Evolutionary conservation across 352 stramenopile species (phyloP), one percentile per base, ranked within the genome.

Genomic region (Phytophthora vignae): DNA sequence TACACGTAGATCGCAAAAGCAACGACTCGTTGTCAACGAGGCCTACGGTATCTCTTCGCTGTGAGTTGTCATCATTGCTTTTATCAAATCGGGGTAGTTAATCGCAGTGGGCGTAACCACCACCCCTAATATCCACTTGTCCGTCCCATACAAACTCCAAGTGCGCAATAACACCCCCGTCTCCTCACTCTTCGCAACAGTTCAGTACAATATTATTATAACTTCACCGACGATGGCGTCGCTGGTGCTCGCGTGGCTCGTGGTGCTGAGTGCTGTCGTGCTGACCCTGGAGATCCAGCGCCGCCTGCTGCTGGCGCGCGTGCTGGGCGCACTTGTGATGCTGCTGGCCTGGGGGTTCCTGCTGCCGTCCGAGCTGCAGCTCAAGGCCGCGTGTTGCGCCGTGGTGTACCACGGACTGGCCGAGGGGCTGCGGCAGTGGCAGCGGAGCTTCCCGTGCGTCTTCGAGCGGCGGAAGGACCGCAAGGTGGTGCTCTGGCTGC

Each of bases 241-340:
- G 10, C 48, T 79, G 50, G 33, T 82, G 55, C 60, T 89, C 36
- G 76, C 85, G 6, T 69, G 36, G 62, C 79, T 93, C 48, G 76
- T 91, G 62, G 54, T 93, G 68, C 64, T 85, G 22, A 67, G 68
- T 42, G 65, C 83, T 40, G 22, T 65, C 31, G 72, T 90, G 25
- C 67, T 91, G 25, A 88, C 83, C 59, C 83, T 93, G 25, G 85
- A 93, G 77, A 87, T 93, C 64, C 76, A 90, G 56, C 82, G 81
- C 38, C 76, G 63, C 0, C 72, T 86, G 54, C 62, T 87, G 44
- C 53, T 86, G 1, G 82, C 83, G 31, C 82, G 85, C 29, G 52
- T 77, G 15, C 59, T 88, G 1, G 71, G 83, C 2, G 77, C 77
- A 8, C 29, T 68, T 8, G 64, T 79, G 15, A 78, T 93, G 73